These are phyloP conservation scores for Pseudozyma tsukubaensis DNA, from an alignment of 1,284 basidiomycete species.

Conservation along the genomic window DNA sequence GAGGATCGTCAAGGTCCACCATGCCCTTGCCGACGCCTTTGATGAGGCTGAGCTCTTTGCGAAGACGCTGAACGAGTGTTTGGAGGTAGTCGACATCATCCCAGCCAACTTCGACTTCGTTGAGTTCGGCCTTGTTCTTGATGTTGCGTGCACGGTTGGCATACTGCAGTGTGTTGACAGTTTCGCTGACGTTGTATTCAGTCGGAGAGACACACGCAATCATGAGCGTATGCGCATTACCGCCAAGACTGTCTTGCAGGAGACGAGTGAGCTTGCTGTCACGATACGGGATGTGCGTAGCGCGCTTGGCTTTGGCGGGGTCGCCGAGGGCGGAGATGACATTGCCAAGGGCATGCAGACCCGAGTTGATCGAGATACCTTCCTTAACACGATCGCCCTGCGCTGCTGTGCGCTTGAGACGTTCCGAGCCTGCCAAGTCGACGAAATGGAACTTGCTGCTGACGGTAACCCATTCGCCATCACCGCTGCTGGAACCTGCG, in stretches of 20 bases:
- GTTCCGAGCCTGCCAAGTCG: conserved; percentile 94
- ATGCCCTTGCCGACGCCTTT: conserved; percentile 74
- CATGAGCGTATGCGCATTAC: conserved; percentile 98
- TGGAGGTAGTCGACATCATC: conserved; percentile 97
- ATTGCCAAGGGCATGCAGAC: conserved; percentile 93
- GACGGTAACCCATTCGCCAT: conserved; percentile 77
- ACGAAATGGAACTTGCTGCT: conserved; percentile 99
- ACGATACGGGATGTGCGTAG: conserved; percentile 88
- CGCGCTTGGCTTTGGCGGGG: conserved; percentile 74
- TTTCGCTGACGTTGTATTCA: conserved; percentile 94
- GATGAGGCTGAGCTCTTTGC: conserved; percentile 83
- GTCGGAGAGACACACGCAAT: conserved; percentile 96
- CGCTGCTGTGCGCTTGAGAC: conserved; percentile 71
- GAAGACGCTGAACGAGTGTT: conserved; percentile 71
- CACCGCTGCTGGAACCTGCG: conserved; percentile 11
- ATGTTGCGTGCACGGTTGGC: conserved; percentile 97
- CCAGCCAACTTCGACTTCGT: conserved; percentile 97
- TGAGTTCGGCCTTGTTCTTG: conserved; percentile 91
- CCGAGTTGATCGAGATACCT: conserved; percentile 86
- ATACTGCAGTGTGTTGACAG: conserved; percentile 96
- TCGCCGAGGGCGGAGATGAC: conserved; percentile 99
- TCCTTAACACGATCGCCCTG: conserved; percentile 95
- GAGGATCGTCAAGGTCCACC: conserved; percentile 37
- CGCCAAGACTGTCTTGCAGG: conserved; percentile 97
- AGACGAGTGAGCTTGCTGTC: conserved; percentile 94